These are phyloP conservation scores for Dactylonectria macrodidyma DNA, from an alignment of 2,329 filamentous ascomycete genomes.

Conservation along the genomic window DNA sequence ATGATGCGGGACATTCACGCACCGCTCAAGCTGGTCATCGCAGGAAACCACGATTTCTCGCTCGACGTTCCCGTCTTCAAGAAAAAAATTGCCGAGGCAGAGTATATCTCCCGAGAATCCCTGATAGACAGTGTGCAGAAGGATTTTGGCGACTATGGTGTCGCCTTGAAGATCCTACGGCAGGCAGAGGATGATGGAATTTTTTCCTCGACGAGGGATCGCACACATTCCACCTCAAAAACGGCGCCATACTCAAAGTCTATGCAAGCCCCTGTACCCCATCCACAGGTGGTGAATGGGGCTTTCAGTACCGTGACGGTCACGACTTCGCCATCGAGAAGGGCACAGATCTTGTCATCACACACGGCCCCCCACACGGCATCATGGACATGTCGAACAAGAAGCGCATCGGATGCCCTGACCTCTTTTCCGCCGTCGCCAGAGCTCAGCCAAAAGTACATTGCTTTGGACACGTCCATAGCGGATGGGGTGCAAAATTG, in stretches of 20 bases:
- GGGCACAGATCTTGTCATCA: slow-evolving; percentile 51
- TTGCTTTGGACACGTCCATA: slow-evolving; percentile 55
- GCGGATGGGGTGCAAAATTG: slow-evolving; percentile 56
- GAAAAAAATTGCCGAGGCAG: slow-evolving; percentile 42
- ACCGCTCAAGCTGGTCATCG: slow-evolving; percentile 64
- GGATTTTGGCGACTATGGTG: slow-evolving; percentile 56
- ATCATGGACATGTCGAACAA: slow-evolving; percentile 57
- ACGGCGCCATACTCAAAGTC: slow-evolving; percentile 57
- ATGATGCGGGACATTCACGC: slow-evolving; percentile 58
- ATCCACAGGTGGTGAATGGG: slow-evolving; percentile 54
- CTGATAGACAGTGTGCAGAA: slow-evolving; percentile 24
- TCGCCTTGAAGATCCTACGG: slow-evolving; percentile 49
- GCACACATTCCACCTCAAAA: slow-evolving; percentile 56
- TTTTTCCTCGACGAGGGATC: slow-evolving; percentile 59
- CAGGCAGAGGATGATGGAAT: slow-evolving; percentile 50
- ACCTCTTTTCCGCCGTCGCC: slow-evolving; percentile 48
- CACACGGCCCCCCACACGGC: slow-evolving; percentile 55
- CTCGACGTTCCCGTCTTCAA: slow-evolving; percentile 55
- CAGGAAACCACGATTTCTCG: slow-evolving; percentile 67
- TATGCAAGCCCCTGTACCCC: slow-evolving; percentile 65
- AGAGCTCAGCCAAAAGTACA: slow-evolving; percentile 49
- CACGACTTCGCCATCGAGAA: slow-evolving; percentile 48
- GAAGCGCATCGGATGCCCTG: slow-evolving; percentile 47
- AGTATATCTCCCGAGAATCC: slow-evolving; percentile 20
- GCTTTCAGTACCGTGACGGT: slow-evolving; percentile 59